Evolutionary conservation across 495 filamentous ascomycete species (phyloP).

Genomic region (Usnea hakonensis): DNA sequence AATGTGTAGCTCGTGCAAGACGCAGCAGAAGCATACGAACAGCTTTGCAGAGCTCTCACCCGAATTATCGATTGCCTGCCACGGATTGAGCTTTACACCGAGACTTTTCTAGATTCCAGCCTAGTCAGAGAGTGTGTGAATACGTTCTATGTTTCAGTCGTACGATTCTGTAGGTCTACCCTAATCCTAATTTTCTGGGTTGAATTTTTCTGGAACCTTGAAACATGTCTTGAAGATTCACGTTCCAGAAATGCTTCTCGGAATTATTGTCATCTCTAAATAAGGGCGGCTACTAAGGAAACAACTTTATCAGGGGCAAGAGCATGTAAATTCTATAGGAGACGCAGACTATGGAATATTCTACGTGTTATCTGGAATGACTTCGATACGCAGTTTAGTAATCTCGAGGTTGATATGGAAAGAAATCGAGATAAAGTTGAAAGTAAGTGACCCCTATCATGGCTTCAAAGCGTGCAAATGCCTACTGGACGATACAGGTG

Average conservation of each 20-base stretch:
- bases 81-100: not conserved
- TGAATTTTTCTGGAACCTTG: no score
- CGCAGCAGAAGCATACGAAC: conserved; percentile 2
- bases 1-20: not conserved
- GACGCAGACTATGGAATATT: not conserved
- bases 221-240: no score
- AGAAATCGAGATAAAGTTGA: not conserved
- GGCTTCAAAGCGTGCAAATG: not conserved
- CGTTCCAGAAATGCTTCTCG: no score
- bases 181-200: no score
- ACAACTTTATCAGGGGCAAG: not conserved
- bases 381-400: not conserved
- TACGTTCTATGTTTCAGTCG: not conserved
- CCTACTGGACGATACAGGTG: not conserved
- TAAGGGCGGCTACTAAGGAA: no score
- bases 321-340: conserved; percentile 4
- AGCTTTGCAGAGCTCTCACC: conserved; percentile 5
- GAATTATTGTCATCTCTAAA: no score
- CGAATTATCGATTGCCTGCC: conserved; percentile 4
- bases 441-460: not conserved
- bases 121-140: not conserved
- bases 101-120: not conserved
- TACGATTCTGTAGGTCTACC: not conserved
- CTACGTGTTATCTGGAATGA: not conserved
- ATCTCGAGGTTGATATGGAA: not conserved